These are phyloP conservation scores for Hypoxylon sp. DNA, from an alignment of 2,329 filamentous ascomycete species.

Conservation along the genomic window DNA sequence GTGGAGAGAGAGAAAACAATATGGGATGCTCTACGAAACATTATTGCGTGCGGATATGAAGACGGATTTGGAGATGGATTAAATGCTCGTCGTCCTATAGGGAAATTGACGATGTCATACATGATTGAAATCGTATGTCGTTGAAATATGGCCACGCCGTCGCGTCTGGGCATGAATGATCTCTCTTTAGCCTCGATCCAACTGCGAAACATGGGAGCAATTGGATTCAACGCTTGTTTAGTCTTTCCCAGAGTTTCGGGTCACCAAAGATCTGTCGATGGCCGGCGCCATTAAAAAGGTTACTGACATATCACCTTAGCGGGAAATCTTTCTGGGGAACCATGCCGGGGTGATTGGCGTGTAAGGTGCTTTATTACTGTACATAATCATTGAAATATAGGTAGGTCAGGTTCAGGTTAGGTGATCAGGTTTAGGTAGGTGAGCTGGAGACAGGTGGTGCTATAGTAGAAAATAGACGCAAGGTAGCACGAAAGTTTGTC, in stretches of 20 bases:
- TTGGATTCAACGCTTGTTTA: constrained; percentile 56
- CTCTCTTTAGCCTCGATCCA: constrained; percentile 47
- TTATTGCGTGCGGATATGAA: constrained; percentile 15
- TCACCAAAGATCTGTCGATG: constrained; percentile 52
- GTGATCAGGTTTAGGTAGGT: too few species aligned
- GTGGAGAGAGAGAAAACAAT: constrained; percentile 37
- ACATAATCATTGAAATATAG: constrained; percentile 39
- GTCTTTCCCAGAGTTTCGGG: constrained; percentile 54
- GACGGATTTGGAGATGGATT: background rate
- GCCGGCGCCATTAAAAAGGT: constrained; percentile 53
- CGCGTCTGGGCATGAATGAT: constrained; percentile 46
- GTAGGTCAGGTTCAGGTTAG: background rate
- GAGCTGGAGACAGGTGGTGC: background rate
- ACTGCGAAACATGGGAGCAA: constrained; percentile 50
- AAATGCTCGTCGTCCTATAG: background rate
- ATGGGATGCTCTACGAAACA: constrained; percentile 16
- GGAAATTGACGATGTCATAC: constrained; percentile 13
- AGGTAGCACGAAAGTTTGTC: constrained; percentile 33
- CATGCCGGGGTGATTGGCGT: constrained; percentile 41
- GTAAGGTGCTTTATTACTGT: constrained; percentile 33
- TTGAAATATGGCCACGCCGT: constrained; percentile 46
- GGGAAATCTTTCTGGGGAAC: constrained; percentile 57
- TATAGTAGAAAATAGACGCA: constrained; percentile 25
- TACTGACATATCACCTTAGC: constrained; percentile 56
- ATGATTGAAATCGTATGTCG: constrained; percentile 36